Percentiles rank a stretch among this genome's conserved stretches.
Evolutionary conservation across 768 basidiomycete genomes (phyloP).

Genomic region (Clitopilus passeckerianus): DNA sequence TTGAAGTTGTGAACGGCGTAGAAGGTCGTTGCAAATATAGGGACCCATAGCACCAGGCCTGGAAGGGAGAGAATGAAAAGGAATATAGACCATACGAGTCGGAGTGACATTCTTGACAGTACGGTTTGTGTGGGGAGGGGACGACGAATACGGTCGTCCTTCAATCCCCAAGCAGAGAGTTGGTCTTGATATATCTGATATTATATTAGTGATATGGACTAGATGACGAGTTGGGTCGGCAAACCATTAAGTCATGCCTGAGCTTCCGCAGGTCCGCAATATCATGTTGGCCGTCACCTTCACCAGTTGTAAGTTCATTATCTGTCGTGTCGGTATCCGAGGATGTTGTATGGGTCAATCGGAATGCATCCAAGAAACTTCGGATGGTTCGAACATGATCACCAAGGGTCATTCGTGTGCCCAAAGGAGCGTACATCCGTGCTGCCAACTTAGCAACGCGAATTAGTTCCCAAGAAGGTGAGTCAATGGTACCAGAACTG

Average conservation of each 20-base stretch:
- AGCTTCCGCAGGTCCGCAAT: constrained; percentile 13
- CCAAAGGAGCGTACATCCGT: constrained; percentile 82
- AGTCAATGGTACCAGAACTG: constrained; percentile 73
- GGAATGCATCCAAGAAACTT: constrained; percentile 75
- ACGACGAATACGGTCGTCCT: constrained; percentile 79
- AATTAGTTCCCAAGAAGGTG: constrained; percentile 79
- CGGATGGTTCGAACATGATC: constrained; percentile 77
- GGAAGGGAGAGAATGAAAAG: constrained; percentile 67
- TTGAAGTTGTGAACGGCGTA: constrained; percentile 73
- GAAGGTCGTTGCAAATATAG: constrained; percentile 68
- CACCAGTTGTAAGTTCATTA: constrained; percentile 15
- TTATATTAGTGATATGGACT: neutral
- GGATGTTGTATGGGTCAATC: constrained; percentile 26
- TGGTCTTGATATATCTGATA: constrained; percentile 69
- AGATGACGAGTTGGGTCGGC: neutral
- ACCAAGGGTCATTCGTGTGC: constrained; percentile 79
- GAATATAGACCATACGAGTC: constrained; percentile 57
- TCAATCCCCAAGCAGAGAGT: constrained; percentile 63
- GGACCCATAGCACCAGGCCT: constrained; percentile 79
- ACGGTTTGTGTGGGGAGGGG: constrained; percentile 53
- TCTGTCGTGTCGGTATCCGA: constrained; percentile 18
- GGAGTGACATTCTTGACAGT: constrained; percentile 58
- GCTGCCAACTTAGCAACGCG: constrained; percentile 74
- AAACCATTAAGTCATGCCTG: constrained; percentile 58
- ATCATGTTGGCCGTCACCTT: neutral